Conservation (phyloP, 2,329 filamentous ascomycete species). For the Gaeumannomyces tritici region DNA sequence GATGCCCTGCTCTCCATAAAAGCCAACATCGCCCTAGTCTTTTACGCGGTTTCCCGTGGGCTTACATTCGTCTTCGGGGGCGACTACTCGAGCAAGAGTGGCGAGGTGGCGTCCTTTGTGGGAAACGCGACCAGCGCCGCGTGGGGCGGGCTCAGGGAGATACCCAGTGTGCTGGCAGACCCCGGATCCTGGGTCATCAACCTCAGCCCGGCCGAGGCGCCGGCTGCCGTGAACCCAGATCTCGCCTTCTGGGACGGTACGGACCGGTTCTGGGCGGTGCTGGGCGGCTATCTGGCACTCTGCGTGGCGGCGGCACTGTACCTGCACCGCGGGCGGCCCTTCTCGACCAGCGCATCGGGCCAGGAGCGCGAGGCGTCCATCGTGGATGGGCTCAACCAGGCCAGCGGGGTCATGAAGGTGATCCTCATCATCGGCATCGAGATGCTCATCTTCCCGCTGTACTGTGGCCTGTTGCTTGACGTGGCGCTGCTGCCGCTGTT, state of each 20-base stretch:
- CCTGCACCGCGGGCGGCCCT: constrained; percentile 60
- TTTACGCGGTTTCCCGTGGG: constrained; percentile 26
- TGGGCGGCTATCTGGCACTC: constrained; percentile 72
- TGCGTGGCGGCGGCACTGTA: constrained; percentile 70
- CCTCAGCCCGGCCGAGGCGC: constrained; percentile 32
- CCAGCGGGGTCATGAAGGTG: constrained; percentile 94
- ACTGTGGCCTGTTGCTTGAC: constrained; percentile 88
- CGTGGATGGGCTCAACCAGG: constrained; percentile 80
- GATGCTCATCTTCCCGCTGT: constrained; percentile 94
- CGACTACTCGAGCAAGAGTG: constrained; percentile 24
- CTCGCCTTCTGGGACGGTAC: constrained; percentile 59
- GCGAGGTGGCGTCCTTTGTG: constrained; percentile 10
- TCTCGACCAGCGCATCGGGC: constrained; percentile 47
- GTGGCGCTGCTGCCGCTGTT: constrained; percentile 84
- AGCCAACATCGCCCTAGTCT: constrained; percentile 31
- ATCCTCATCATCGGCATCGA: constrained; percentile 98
- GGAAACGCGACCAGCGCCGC: constrained; percentile 11
- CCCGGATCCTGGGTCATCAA: constrained; percentile 51
- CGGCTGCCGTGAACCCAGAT: constrained; percentile 36
- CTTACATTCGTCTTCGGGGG: constrained; percentile 34
- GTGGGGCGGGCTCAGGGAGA: constrained; percentile 16
- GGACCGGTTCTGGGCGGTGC: constrained; percentile 61
- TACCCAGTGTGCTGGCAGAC: constrained; percentile 28
- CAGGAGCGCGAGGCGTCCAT: constrained; percentile 66
- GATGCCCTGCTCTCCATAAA: constrained; percentile 56